Evolutionary conservation across 2,329 filamentous ascomycete genomes (phyloP).

Genomic region (Chaetomium globosum): DNA sequence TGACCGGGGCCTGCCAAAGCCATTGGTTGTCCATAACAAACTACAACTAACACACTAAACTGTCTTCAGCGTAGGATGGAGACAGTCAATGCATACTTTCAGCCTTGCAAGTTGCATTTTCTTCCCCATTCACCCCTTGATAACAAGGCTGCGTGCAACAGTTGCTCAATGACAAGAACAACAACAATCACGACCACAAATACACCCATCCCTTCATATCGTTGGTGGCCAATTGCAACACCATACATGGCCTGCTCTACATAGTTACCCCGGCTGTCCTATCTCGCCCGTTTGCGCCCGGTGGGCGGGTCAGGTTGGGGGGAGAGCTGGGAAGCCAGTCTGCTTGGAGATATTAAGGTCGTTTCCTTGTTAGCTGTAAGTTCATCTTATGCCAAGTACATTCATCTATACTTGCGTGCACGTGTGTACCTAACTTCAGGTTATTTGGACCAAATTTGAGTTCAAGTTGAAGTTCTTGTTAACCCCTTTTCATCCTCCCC

Average conservation of each 20-base stretch:
- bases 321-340: not conserved
- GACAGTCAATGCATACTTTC: not conserved
- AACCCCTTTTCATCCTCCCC: not conserved
- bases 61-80: constrained; percentile 23
- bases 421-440: not conserved
- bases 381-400: not conserved
- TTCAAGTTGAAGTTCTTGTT: not conserved
- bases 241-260: not conserved
- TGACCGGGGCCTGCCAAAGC: not conserved
- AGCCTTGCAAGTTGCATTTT: constrained; percentile 18
- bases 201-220: not conserved
- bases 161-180: not conserved
- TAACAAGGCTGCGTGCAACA: constrained; percentile 13
- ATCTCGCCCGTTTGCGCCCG: not conserved
- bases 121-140: constrained; percentile 17
- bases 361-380: not conserved
- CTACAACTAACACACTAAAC: constrained; percentile 34
- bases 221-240: not conserved
- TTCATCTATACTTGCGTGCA: not conserved
- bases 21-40: constrained; percentile 30
- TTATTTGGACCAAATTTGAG: not conserved
- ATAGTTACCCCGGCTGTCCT: not conserved
- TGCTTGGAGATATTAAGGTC: not conserved
- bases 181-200: not conserved
- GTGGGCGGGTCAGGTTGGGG: constrained; percentile 8